Evolutionary conservation across 2,329 filamentous ascomycete genomes (phyloP).

Genomic region (Fusarium agapanthi): DNA sequence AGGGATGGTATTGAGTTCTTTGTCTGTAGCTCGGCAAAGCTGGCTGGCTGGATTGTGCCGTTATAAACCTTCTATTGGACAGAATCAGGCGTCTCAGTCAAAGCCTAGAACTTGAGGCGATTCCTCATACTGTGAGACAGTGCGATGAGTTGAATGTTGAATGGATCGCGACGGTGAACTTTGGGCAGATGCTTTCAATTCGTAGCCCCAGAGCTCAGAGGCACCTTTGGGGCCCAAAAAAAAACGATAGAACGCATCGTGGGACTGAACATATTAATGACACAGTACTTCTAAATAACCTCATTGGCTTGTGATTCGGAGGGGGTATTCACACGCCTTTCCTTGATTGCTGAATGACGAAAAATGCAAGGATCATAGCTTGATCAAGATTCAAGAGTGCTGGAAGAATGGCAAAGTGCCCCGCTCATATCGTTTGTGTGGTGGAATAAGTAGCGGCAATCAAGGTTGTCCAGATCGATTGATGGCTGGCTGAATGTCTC

Average conservation of each 20-base stretch:
- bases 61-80: conserved; percentile 18
- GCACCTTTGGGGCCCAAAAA: too few species aligned
- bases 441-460: conserved; percentile 25
- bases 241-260: too few species aligned
- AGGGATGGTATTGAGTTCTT: conserved; percentile 26
- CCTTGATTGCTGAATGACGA: conserved; percentile 13
- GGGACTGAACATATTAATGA: neutral
- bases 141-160: conserved; percentile 3
- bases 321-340: neutral
- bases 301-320: neutral
- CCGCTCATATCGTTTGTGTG: conserved; percentile 17
- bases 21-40: conserved; percentile 4
- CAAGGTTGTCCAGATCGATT: neutral
- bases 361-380: conserved; percentile 19
- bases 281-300: neutral
- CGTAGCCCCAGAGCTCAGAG: too few species aligned
- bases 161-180: neutral
- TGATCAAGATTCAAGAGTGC: neutral
- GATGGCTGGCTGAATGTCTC: conserved; percentile 21
- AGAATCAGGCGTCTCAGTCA: conserved; percentile 18
- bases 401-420: conserved; percentile 17
- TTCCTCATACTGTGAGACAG: conserved; percentile 30
- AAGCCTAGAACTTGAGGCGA: conserved; percentile 13
- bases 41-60: neutral
- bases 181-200: conserved; percentile 8